These are phyloP conservation scores for Phytophthora europaea DNA, from an alignment of 352 stramenopile genomes.

Conservation along the genomic window DNA sequence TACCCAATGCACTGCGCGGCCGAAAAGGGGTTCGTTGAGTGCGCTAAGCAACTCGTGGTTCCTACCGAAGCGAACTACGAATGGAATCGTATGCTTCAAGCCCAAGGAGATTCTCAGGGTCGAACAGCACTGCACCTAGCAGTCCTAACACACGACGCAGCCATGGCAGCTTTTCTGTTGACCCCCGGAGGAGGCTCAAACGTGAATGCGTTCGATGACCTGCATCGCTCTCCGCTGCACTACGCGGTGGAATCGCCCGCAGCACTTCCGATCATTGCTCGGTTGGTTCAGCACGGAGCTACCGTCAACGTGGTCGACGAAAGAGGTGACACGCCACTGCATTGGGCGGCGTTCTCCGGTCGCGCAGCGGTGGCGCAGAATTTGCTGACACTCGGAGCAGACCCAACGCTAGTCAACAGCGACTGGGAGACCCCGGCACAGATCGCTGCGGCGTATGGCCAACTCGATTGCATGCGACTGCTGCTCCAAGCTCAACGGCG, in stretches of 20 bases:
- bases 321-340: conserved; percentile 73
- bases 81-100: conserved; percentile 37
- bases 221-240: conserved; percentile 51
- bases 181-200: conserved; percentile 17
- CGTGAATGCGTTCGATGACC: conserved; percentile 41
- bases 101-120: conserved; percentile 36
- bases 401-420: conserved; percentile 58
- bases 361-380: conserved; percentile 45
- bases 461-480: conserved; percentile 60
- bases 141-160: conserved; percentile 42
- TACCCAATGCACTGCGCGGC: conserved; percentile 62
- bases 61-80: conserved; percentile 16
- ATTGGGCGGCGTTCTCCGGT: conserved; percentile 72
- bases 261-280: conserved; percentile 30
- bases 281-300: conserved; percentile 39
- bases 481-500: conserved; percentile 41
- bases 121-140: conserved; percentile 55
- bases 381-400: conserved; percentile 56
- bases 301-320: conserved; percentile 64
- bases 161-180: conserved; percentile 47
- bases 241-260: conserved; percentile 49
- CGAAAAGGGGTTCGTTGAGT: conserved; percentile 62
- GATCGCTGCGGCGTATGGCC: conserved; percentile 53
- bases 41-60: conserved; percentile 53
- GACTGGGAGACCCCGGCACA: conserved; percentile 69